Conservation (phyloP, 208 protist species). For the Trypanosoma lewisi region DNA sequence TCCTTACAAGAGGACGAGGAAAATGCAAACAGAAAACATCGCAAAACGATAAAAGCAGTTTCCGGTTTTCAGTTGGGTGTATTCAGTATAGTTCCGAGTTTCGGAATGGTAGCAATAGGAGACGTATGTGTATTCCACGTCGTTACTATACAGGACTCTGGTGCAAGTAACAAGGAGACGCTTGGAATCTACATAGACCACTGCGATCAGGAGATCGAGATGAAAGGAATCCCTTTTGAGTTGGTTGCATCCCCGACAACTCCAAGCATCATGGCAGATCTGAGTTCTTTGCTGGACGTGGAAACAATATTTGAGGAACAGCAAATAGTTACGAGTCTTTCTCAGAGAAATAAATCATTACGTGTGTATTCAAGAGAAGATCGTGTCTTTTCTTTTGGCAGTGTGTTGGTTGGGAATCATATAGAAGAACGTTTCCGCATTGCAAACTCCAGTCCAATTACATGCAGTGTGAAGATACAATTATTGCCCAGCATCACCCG, state of each 20-base stretch:
- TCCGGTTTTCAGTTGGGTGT: slow-evolving; percentile 60
- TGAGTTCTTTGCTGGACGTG: slow-evolving; percentile 69
- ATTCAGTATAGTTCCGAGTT: slow-evolving; percentile 71
- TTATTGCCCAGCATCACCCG: slow-evolving; percentile 22
- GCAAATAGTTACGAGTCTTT: slow-evolving; percentile 84
- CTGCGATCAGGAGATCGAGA: slow-evolving; percentile 67
- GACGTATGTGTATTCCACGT: slow-evolving; percentile 63
- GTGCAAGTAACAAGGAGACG: slow-evolving; percentile 58
- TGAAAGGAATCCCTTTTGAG: slow-evolving; percentile 85
- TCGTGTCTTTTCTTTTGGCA: slow-evolving; percentile 92
- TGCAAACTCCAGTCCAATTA: slow-evolving; percentile 93
- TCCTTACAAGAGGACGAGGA: slow-evolving; percentile 13
- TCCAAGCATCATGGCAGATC: slow-evolving; percentile 91
- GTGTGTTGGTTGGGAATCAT: slow-evolving; percentile 76
- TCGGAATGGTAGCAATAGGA: slow-evolving; percentile 67
- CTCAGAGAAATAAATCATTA: slow-evolving; percentile 53
- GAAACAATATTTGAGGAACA: slow-evolving; percentile 98
- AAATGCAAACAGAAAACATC: slow-evolving; percentile 22
- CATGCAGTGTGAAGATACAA: slow-evolving; percentile 83
- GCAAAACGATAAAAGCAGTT: slow-evolving; percentile 33
- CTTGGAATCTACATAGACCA: slow-evolving; percentile 91
- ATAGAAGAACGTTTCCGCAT: slow-evolving; percentile 93
- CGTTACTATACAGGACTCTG: slow-evolving; percentile 65
- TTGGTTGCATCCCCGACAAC: slow-evolving; percentile 91
- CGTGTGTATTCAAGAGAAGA: slow-evolving; percentile 91